Conservation (phyloP, 192 early-diverging fungal species). For the Entomortierella lignicola region DNA sequence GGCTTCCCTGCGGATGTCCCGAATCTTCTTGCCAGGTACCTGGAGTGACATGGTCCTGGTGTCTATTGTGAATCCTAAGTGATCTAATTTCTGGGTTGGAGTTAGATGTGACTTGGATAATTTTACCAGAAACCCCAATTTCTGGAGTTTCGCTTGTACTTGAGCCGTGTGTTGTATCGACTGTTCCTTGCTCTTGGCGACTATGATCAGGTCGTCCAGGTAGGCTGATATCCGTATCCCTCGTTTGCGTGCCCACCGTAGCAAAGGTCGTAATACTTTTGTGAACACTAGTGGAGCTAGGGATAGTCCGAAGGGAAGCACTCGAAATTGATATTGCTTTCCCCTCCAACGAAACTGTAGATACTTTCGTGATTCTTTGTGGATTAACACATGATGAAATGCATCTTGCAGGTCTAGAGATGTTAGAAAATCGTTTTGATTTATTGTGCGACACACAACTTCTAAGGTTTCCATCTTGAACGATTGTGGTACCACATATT, state of each 20-base stretch:
- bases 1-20: constrained; percentile 28
- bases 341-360: constrained; percentile 47
- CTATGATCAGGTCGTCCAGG: constrained; percentile 48
- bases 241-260: constrained; percentile 20
- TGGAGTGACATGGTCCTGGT: constrained; percentile 27
- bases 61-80: constrained; percentile 38
- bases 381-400: constrained; percentile 53
- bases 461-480: constrained; percentile 29
- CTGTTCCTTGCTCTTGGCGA: constrained; percentile 4
- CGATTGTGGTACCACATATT: background rate
- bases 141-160: constrained; percentile 8
- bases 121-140: constrained; percentile 26
- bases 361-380: constrained; percentile 25
- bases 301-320: constrained; percentile 46
- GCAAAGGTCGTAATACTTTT: constrained; percentile 29
- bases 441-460: background rate
- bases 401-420: constrained; percentile 53
- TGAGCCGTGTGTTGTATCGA: background rate
- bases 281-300: constrained; percentile 50
- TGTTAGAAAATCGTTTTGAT: constrained; percentile 31
- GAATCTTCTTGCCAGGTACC: constrained; percentile 29
- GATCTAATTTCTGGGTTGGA: constrained; percentile 22
- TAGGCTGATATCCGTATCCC: constrained; percentile 41
- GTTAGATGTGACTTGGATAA: constrained; percentile 27
- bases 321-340: constrained; percentile 42